A percentile compares a stretch with the other conserved stretches of the same genome.
These are phyloP conservation scores for Xylariaceae sp. DNA, from an alignment of 2,329 filamentous ascomycete species.

Conservation along the genomic window DNA sequence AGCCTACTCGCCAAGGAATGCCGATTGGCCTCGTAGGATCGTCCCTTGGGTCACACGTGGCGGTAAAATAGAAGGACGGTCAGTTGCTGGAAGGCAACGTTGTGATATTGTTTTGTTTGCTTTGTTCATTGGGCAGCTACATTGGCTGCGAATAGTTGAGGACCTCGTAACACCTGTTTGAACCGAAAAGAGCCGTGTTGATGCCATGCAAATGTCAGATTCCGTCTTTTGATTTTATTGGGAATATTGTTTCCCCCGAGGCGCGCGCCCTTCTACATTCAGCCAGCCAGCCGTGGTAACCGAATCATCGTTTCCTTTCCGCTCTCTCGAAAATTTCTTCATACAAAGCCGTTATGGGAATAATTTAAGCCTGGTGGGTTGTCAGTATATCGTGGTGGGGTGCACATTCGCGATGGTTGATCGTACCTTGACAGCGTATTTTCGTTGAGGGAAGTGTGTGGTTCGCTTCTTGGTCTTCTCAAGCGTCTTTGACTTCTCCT, in stretches of 20 bases:
- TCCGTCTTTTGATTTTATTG: too few relatives aligned
- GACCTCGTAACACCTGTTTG: constrained; percentile 37
- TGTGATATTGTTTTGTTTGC: too few relatives aligned
- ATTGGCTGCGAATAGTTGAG: constrained; percentile 31
- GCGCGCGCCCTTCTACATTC: constrained; percentile 31
- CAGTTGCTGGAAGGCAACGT: too few relatives aligned
- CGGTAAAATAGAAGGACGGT: too few relatives aligned
- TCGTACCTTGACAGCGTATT: constrained; percentile 95
- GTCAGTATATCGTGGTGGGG: not conserved
- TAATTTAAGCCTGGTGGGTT: constrained; percentile 23
- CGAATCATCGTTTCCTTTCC: too few relatives aligned
- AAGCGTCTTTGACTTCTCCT: constrained; percentile 79
- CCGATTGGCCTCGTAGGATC: too few relatives aligned
- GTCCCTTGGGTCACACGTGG: too few relatives aligned
- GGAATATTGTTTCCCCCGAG: too few relatives aligned
- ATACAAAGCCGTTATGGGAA: constrained; percentile 17
- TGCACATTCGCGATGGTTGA: not conserved
- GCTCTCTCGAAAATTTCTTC: constrained; percentile 23
- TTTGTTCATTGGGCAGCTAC: constrained; percentile 15
- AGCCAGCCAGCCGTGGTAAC: too few relatives aligned
- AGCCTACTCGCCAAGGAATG: too few relatives aligned
- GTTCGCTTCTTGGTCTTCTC: constrained; percentile 96
- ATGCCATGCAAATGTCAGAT: constrained; percentile 38
- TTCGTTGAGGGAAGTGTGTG: constrained; percentile 96
- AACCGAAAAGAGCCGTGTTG: constrained; percentile 36